Conservation (phyloP, 495 filamentous ascomycete genomes). For the Alectoria sarmentosa region DNA sequence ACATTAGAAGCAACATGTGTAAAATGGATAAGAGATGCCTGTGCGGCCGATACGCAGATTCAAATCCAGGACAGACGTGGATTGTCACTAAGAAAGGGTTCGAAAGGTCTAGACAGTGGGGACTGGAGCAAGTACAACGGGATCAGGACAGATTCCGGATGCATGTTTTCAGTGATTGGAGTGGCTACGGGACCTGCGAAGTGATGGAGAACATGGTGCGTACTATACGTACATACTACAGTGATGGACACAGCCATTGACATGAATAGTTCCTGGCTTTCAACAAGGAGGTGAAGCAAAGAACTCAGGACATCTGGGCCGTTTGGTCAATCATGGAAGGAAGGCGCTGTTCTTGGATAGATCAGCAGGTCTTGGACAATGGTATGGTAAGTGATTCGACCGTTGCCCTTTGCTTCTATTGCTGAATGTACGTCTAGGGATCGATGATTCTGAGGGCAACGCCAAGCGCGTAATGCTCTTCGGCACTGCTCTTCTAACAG, state of each 20-base stretch:
- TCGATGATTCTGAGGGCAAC: not conserved
- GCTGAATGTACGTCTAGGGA: not conserved
- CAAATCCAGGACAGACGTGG: not conserved
- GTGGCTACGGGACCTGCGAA: conserved; percentile 35
- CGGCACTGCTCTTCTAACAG: not conserved
- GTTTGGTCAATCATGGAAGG: not conserved
- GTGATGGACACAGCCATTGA: not conserved
- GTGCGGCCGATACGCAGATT: not conserved
- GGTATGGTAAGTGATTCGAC: not conserved
- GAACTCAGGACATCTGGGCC: not conserved
- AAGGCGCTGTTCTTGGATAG: not conserved
- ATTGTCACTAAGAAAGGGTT: not conserved
- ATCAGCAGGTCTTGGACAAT: not conserved
- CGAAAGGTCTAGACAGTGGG: not conserved
- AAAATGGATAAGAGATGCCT: not conserved
- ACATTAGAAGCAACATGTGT: not conserved
- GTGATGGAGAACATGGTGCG: conserved; percentile 33
- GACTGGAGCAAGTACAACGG: not conserved
- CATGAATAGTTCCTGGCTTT: not conserved
- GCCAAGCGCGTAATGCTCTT: not conserved
- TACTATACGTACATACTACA: not conserved
- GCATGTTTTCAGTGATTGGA: conserved; percentile 37
- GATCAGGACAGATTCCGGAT: conserved; percentile 34
- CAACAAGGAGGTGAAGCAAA: not conserved
- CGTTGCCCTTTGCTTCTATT: not conserved